A percentile compares a stretch with the other conserved stretches of the same genome.
Evolutionary conservation across 768 basidiomycete genomes (phyloP).

Genomic region (Mycena albidolilacea): DNA sequence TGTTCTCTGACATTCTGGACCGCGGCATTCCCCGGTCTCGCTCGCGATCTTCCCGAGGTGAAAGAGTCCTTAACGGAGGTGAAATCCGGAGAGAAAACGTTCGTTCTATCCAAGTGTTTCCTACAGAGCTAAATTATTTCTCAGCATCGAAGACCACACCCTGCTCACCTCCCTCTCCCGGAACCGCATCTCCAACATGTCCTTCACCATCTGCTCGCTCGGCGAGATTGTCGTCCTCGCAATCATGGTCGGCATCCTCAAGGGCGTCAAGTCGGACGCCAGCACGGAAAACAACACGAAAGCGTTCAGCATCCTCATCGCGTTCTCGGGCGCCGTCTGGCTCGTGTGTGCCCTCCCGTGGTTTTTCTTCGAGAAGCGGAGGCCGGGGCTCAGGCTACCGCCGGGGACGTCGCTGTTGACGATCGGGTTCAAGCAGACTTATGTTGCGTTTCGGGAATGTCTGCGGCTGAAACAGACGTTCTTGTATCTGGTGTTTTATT

Average conservation of each 20-base stretch:
- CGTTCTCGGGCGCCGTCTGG: constrained; percentile 86
- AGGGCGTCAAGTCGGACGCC: constrained; percentile 71
- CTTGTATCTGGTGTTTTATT: constrained; percentile 81
- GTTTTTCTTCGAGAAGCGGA: constrained; percentile 79
- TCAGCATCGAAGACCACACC: constrained; percentile 66
- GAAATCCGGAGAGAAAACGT: constrained; percentile 64
- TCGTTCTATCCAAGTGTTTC: constrained; percentile 24
- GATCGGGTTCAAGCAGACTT: constrained; percentile 79
- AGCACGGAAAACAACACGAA: constrained; percentile 82
- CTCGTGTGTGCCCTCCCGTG: constrained; percentile 78
- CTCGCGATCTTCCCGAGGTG: constrained; percentile 80
- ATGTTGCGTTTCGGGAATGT: constrained; percentile 74
- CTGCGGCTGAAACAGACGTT: constrained; percentile 81
- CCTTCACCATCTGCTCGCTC: constrained; percentile 77
- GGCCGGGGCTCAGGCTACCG: constrained; percentile 75
- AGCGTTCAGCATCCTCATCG: constrained; percentile 83
- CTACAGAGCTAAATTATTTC: constrained; percentile 1
- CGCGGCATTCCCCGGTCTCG: constrained; percentile 85
- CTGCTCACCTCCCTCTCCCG: constrained; percentile 74
- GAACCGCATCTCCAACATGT: constrained; percentile 83
- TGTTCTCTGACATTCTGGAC: constrained; percentile 87
- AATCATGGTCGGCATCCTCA: constrained; percentile 83
- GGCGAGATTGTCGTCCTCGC: constrained; percentile 81
- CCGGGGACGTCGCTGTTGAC: constrained; percentile 68
- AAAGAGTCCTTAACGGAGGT: constrained; percentile 62